Evolutionary conservation across 192 early-diverging fungal genomes (phyloP), one percentile per base, ranked within the genome.

Genomic region (Coemansia sp.): DNA sequence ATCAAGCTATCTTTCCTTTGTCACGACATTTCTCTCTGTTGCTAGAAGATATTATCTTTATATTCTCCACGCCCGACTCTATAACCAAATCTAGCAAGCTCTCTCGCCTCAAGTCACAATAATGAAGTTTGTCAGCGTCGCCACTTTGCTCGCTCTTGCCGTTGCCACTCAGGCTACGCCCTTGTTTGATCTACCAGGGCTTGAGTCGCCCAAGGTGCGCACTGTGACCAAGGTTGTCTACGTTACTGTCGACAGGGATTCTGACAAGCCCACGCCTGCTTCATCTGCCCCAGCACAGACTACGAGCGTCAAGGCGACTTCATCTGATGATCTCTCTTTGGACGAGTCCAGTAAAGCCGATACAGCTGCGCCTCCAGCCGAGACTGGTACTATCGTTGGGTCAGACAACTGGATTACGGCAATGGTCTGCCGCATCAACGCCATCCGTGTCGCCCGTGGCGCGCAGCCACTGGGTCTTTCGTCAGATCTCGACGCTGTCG

Each of bases 361-460:
- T 31, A 51, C 61, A 4, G 46, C 64, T 9, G 44, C 70, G 5
- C 32, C 53, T 25, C 63, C 70, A 15, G 57, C 70, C 2, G 38
- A 64, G 11, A 71, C 69, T 36, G 45, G 62, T 42, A 61, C 60
- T n/a, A 66, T 64, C 23, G 62, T 71, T 27, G 50, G 29, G 15
- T 38, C 63, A 17, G 44, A 62, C 27, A 64, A 72, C 67, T 79
- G 77, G 74, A 41, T 80, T 19, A 75, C 64, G 1, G 63, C 68
- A 37, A 85, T 85, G 83, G 58, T 74, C 48, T 74, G 78, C 63
- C 71, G 67, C 63, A 63, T 85, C 55, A 84, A 84, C 41, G 66
- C 42, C 32, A 69, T 77, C 27, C 83, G 83, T 38, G 46, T 68
- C 19, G 39, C 66, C 23, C 69, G 51, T 23, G 72, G 74, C 27